These are phyloP conservation scores for Colletotrichum brevisporum DNA, from an alignment of 2,329 filamentous ascomycete species.

Conservation along the genomic window DNA sequence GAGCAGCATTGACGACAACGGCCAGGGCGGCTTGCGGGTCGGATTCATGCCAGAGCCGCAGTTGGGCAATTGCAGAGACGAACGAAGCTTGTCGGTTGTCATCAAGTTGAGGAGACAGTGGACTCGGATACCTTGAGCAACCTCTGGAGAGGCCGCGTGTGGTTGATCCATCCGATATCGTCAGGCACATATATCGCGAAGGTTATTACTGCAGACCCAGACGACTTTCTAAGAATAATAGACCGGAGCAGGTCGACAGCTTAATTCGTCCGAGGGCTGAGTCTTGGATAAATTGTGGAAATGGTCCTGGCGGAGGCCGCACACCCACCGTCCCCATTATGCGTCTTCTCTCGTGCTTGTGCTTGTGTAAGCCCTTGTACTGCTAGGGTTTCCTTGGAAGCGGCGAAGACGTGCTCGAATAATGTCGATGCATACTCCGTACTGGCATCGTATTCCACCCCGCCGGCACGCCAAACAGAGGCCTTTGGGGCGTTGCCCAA, in stretches of 20 bases:
- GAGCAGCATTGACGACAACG: conserved; percentile 33
- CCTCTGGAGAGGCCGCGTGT: conserved; percentile 34
- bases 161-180: conserved; percentile 31
- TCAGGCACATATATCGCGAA: conserved; percentile 27
- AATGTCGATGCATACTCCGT: conserved; percentile 39
- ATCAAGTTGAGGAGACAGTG: conserved; percentile 31
- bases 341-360: conserved; percentile 5
- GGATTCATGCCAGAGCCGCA: conserved; percentile 37
- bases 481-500: conserved; percentile 9
- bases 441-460: conserved; percentile 29
- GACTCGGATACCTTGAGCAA: conserved; percentile 1
- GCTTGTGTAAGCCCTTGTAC: conserved; percentile 30
- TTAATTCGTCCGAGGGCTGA: conserved; percentile 23
- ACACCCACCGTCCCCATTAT: conserved; percentile 31
- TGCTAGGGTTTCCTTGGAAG: conserved; percentile 33
- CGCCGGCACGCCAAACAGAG: conserved; percentile 22
- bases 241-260: conserved; percentile 5
- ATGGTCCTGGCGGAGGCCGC: conserved; percentile 34
- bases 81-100: conserved; percentile 18
- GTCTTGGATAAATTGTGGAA: conserved; percentile 37
- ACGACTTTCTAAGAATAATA: conserved; percentile 38
- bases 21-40: conserved; percentile 32
- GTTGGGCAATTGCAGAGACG: conserved; percentile 15
- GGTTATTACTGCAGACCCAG: conserved; percentile 4
- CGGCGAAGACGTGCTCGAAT: conserved; percentile 39